Evolutionary conservation across 2,329 filamentous ascomycete genomes (phyloP), one percentile per base, ranked within the genome.

Genomic region (Colletotrichum cordylinicola): DNA sequence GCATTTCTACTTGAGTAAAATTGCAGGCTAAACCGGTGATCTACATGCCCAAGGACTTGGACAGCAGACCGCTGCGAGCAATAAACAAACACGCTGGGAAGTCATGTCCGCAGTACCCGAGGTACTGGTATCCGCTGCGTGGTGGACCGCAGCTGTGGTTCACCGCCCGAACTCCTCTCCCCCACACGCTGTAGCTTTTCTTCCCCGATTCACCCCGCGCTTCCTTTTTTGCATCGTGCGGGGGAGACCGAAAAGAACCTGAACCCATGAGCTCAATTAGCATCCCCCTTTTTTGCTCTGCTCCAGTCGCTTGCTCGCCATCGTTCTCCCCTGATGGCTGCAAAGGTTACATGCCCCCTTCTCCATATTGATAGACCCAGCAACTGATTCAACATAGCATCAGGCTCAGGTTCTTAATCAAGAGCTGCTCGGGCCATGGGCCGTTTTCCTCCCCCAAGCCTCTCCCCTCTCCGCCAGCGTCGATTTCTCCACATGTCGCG

Each of bases 151-250:
- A 29, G 9, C n/a, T 52, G n/a, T n/a, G 43, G 43, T 21, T 52
- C 43, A 52, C 43, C 43, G 43, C 43, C 43, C 43, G 43, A 52
- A 52, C 43, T 8, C 43, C 21, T 33, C 21, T 37, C 16, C 60
- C 52, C 35, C 62, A 29, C 62, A 43, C 35, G 15, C 27, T 71
- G 43, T 8, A 52, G 43, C 15, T 21, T 61, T 60, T 43, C 68
- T 60, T 43, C 68, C 61, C 72, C 55, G 68, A 55, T 31, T 72
- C 61, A 72, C 67, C 72, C 72, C 69, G 24, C 68, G 31, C 55
- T 52, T 27, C 39, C 18, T 48, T 8, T 8, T 24, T 5, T 21
- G 29, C 39, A 33, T 35, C 33, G 43, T 75, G 73, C 69, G 73
- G 73, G 73, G 69, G 66, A 74, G 21, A 24, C 29, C 24, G 21